Conservation (phyloP, 192 early-diverging fungal genomes). For the Podila verticillata region DNA sequence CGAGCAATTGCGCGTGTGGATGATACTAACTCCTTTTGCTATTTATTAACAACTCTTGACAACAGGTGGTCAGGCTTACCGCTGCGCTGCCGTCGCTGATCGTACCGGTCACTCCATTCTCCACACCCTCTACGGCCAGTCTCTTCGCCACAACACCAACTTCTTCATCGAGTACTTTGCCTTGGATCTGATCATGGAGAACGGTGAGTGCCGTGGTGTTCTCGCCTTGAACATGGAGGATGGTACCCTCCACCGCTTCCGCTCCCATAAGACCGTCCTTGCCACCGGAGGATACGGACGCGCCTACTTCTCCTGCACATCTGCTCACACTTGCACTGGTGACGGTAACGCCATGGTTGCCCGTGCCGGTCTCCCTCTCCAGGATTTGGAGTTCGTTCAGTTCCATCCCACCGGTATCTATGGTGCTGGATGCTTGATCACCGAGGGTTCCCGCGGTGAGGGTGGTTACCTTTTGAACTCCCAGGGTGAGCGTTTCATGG, state of each 20-base stretch:
- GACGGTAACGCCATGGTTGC: slow-evolving; percentile 99
- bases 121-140: slow-evolving; percentile 98
- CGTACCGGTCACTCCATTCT: slow-evolving; percentile 98
- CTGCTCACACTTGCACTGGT: slow-evolving; percentile 98
- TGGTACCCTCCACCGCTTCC: slow-evolving; percentile 97
- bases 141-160: slow-evolving; percentile 93
- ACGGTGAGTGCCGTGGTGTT: slow-evolving; percentile 96
- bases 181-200: slow-evolving; percentile 98
- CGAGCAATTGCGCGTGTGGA: background rate
- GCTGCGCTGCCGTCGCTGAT: slow-evolving; percentile 98
- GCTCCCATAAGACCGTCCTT: slow-evolving; percentile 96
- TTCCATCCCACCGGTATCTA: slow-evolving; percentile 99
- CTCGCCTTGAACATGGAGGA: slow-evolving; percentile 98
- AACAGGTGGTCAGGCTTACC: slow-evolving; percentile 93
- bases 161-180: slow-evolving; percentile 99
- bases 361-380: slow-evolving; percentile 94
- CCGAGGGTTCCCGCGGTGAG: slow-evolving; percentile 95
- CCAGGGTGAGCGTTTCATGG: slow-evolving; percentile 99
- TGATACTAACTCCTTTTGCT: background rate
- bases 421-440: slow-evolving; percentile 97
- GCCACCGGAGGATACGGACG: slow-evolving; percentile 99
- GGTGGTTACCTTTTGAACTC: slow-evolving; percentile 97
- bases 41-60: background rate
- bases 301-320: slow-evolving; percentile 98
- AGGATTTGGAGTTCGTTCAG: slow-evolving; percentile 99